Evolutionary conservation across 2,329 filamentous ascomycete species (phyloP).

Genomic region (Aspergillus sp.): DNA sequence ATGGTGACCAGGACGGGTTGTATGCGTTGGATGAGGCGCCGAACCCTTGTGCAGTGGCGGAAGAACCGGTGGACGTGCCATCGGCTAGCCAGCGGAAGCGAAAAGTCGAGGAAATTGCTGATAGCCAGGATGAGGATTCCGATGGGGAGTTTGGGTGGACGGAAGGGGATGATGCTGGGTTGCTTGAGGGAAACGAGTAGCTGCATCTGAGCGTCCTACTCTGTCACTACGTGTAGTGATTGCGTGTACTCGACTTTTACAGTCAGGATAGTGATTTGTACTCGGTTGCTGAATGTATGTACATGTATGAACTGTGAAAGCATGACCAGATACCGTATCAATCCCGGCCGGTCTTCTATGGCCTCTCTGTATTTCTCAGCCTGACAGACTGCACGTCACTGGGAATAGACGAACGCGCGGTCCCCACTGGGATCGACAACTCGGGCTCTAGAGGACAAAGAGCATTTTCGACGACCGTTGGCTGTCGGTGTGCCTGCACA

Average conservation of each 20-base stretch:
- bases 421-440: neutral
- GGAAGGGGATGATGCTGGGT: slow-evolving; percentile 16
- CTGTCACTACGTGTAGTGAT: neutral
- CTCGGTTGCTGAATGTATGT: neutral
- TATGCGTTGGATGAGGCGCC: slow-evolving; percentile 9
- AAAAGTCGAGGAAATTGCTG: slow-evolving; percentile 43
- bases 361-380: neutral
- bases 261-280: neutral
- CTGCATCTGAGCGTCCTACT: neutral
- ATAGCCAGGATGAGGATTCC: slow-evolving; percentile 44
- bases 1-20: slow-evolving; percentile 12
- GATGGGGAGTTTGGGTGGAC: slow-evolving; percentile 30
- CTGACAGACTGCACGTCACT: neutral
- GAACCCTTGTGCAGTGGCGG: slow-evolving; percentile 1
- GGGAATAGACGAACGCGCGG: neutral
- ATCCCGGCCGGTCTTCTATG: neutral
- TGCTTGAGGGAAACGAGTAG: slow-evolving; percentile 7
- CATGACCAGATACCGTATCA: neutral
- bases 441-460: slow-evolving; percentile 23
- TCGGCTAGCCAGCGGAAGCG: slow-evolving; percentile 34
- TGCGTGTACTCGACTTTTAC: neutral
- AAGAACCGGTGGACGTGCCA: slow-evolving; percentile 9
- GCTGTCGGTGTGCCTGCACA: slow-evolving; percentile 28
- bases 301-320: neutral
- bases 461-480: slow-evolving; percentile 18